A percentile compares a stretch with the other conserved stretches of the same genome.
phyloP scores from a whole-genome alignment of 2,329 filamentous ascomycete species.

The Sporothrix mexicana region DNA sequence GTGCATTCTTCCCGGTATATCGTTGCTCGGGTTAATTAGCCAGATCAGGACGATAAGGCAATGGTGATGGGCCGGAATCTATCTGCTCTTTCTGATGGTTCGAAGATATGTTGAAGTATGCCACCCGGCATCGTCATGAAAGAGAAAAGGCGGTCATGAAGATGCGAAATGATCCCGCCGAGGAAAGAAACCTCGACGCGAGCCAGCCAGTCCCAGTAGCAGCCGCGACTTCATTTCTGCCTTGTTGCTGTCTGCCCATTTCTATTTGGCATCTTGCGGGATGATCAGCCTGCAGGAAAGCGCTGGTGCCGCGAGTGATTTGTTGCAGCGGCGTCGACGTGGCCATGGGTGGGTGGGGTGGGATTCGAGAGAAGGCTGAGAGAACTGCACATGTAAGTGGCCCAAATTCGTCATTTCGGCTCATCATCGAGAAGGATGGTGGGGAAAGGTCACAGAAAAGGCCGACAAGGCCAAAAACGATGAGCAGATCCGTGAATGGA shows the following conservation, averaged over 20 bases:
- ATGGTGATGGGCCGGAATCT: too few relatives aligned
- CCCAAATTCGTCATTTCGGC: not conserved
- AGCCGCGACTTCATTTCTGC: not conserved
- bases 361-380: conserved; percentile 24
- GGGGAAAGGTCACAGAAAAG: not conserved
- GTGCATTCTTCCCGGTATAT: conserved; percentile 4
- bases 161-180: not conserved
- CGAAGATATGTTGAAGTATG: not conserved
- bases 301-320: not conserved
- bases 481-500: not conserved
- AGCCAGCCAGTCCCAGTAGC: not conserved
- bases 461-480: too few relatives aligned
- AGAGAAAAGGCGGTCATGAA: not conserved
- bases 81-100: too few relatives aligned
- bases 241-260: not conserved
- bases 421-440: not conserved
- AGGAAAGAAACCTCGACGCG: not conserved
- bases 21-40: not conserved
- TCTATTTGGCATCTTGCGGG: not conserved
- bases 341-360: conserved; percentile 15
- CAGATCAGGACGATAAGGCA: too few relatives aligned
- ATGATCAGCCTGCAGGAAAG: conserved; percentile 21
- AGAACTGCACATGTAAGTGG: conserved; percentile 4
- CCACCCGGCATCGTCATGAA: not conserved
- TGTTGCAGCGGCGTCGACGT: conserved; percentile 20